Percentiles rank a stretch among this genome's conserved stretches.
Conservation (phyloP, 192 early-diverging fungal species). For the Podila minutissima region DNA sequence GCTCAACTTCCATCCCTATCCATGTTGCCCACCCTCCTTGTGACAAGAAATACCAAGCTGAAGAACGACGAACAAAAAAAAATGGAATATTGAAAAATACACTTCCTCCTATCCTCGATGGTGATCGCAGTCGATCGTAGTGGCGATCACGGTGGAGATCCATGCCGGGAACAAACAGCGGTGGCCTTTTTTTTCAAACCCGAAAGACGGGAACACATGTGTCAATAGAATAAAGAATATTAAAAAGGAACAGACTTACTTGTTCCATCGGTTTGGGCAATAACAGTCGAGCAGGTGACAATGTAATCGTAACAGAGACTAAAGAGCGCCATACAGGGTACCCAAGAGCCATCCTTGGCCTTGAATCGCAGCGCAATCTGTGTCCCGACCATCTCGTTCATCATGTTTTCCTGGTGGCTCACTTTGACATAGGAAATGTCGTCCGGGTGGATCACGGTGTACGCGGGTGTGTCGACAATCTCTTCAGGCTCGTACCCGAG, state of each 20-base stretch:
- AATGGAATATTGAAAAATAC: too few relatives aligned
- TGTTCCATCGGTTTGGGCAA: slow-evolving; percentile 13
- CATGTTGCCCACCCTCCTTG: too few relatives aligned
- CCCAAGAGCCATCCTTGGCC: slow-evolving; percentile 48
- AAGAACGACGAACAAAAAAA: too few relatives aligned
- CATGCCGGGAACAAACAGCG: background rate
- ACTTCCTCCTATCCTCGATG: too few relatives aligned
- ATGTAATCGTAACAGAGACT: slow-evolving; percentile 46
- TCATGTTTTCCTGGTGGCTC: slow-evolving; percentile 49
- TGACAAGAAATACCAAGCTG: too few relatives aligned
- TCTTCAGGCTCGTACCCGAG: slow-evolving; percentile 59
- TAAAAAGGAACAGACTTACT: slow-evolving; percentile 18
- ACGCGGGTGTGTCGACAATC: slow-evolving; percentile 49
- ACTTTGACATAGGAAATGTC: slow-evolving; percentile 39
- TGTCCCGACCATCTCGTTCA: slow-evolving; percentile 54
- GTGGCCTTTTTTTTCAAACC: background rate
- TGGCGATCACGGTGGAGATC: background rate
- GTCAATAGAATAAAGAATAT: background rate
- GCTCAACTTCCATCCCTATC: too few relatives aligned
- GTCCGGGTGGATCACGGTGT: slow-evolving; percentile 51
- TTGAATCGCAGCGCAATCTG: slow-evolving; percentile 44
- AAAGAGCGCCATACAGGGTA: slow-evolving; percentile 32
- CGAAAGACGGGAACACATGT: background rate
- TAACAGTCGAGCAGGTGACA: slow-evolving; percentile 28
- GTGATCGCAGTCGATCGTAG: background rate